Percentiles rank a stretch among this genome's conserved stretches.
Conservation (phyloP, 129 eudicot species). For the Rutidosis leptorrhynchoides region DNA sequence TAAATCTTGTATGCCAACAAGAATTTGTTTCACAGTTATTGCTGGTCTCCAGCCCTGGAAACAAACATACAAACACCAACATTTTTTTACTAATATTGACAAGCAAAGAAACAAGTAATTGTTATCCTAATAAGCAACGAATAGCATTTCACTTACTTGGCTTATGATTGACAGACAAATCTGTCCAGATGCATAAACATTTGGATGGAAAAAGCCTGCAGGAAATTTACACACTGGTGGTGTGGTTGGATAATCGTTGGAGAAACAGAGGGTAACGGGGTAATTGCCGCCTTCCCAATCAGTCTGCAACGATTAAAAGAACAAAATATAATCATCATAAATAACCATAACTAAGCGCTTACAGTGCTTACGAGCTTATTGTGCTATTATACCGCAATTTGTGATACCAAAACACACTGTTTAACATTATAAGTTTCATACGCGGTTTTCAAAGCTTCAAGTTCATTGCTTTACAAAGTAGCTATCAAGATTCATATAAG, state of each 20-base stretch:
- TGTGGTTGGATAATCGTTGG: constrained; percentile 61
- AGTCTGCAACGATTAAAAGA: constrained; percentile 31
- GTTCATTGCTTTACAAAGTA: no score
- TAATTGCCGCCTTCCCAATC: constrained; percentile 68
- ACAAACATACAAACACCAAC: neutral
- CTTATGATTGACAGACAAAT: constrained; percentile 65
- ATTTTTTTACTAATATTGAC: neutral
- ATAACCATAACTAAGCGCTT: neutral
- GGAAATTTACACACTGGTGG: constrained; percentile 70
- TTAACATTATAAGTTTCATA: no score
- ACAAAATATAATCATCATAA: neutral
- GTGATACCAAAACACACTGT: no score
- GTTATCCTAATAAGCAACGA: neutral
- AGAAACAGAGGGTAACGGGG: constrained; percentile 48
- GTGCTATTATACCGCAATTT: no score
- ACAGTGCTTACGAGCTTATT: no score
- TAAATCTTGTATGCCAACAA: constrained; percentile 73
- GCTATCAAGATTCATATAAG: no score
- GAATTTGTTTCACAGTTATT: constrained; percentile 72
- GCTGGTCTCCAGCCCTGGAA: constrained; percentile 80
- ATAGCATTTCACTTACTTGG: constrained; percentile 48
- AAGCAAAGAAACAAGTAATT: neutral
- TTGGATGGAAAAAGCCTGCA: constrained; percentile 58
- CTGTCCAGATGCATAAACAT: constrained; percentile 68
- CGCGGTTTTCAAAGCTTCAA: no score